Evolutionary conservation across 768 basidiomycete species (phyloP), one percentile per base, ranked within the genome.

Genomic region (Candolleomyces aberdarensis): DNA sequence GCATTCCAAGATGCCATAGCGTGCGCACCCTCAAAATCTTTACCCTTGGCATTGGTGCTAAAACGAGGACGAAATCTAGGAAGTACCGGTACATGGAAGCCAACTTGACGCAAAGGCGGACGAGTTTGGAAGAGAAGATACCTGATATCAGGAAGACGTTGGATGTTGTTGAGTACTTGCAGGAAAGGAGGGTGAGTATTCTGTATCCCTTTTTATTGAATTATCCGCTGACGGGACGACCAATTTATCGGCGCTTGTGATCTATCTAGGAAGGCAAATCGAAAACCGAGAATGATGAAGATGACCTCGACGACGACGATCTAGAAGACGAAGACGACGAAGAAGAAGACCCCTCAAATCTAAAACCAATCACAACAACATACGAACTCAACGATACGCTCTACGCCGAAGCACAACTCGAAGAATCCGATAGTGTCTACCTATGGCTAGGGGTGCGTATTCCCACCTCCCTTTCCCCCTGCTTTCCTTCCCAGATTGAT

Each of bases 21-120:
- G 96, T 98, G 78, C 75, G 95, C 77, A 10, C 15, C 29, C 31
- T 56, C 40, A 56, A 58, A 64, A 62, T 70, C 46, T 67, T 70
- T 57, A 64, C 65, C 63, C 63, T 57, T 64, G 61, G 51, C 66
- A 59, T 62, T 64, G 74, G 74, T 11, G 36, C 36, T 36, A 8
- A 36, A 7, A 7, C 11, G 36, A 8, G 5, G 36, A 11, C 36
- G 8, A 81, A 80, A 80, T 72, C 69, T 77, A 99, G 96, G 67
- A 98, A 99, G 81, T 98, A 99, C 80, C 90, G 92, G 54, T 98
- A 96, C 76, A 98, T 99, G 96, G 96, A 98, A 66, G 77, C 85
- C 15, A 95, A 86, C 70, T 79, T 96, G 53, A 78, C 86, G 6
- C 89, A 94, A 69, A 84, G 95, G 50, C 81, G 90, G 57, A 81